Evolutionary conservation across 2,329 filamentous ascomycete genomes (phyloP).

Genomic region (Aspergillus sojae): DNA sequence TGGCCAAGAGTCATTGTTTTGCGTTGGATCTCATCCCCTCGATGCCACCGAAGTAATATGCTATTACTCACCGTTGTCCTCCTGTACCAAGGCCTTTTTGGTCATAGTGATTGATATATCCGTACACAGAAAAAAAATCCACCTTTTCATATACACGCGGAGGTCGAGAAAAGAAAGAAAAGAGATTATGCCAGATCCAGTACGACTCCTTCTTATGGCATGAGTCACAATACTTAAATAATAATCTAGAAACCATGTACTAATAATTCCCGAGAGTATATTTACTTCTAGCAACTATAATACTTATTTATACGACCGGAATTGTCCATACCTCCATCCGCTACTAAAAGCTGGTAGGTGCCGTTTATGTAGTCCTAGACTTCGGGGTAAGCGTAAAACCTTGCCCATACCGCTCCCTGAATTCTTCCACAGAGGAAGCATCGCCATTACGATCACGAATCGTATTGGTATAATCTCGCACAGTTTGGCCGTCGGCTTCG

Average conservation of each 20-base stretch:
- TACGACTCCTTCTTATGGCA: no score
- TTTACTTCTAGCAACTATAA: not conserved
- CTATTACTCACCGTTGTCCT: no score
- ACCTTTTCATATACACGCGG: no score
- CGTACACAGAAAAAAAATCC: no score
- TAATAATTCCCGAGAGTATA: not conserved
- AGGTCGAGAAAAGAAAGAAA: no score
- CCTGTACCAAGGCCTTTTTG: no score
- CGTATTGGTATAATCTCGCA: not conserved
- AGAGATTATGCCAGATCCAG: no score
- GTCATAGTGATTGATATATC: no score
- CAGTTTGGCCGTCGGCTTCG: not conserved
- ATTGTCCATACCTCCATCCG: not conserved
- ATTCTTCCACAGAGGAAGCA: not conserved
- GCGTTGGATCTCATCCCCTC: not conserved
- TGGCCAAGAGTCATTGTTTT: not conserved
- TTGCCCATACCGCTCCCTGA: not conserved
- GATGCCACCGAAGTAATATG: no score
- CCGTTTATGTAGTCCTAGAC: not conserved
- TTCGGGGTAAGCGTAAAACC: not conserved
- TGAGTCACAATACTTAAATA: no score
- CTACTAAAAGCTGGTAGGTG: not conserved
- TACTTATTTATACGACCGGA: not conserved
- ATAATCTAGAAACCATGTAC: not conserved
- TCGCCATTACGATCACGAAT: not conserved